Base-by-base conservation (phyloP, 176 grass and related monocot genomes). In the Olyra latifolia region DNA sequence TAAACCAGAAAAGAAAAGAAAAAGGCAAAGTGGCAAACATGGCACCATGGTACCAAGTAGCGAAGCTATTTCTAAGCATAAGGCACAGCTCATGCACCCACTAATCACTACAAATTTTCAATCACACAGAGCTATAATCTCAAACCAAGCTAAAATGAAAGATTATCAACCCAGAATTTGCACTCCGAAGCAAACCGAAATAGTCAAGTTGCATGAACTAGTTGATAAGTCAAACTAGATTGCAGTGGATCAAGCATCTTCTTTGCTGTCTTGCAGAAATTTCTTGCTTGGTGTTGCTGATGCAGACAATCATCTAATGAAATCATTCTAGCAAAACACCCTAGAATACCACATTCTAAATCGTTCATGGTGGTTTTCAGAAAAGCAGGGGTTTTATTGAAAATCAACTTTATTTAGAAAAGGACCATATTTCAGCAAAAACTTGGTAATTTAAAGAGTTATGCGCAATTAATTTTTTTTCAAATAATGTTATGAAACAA, bases 141-240 rank as follows among this genome's bases (percentile, higher is more conserved):
- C 75, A 38, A 78, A 16, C 27, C 76, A 65, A 62, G 54, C 42
- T 78, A 43, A 78, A 68, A 61, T 64, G 19, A 22, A 39, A 23
- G 44, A 65, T 66, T 53, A 4, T 71, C 10, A 64, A 83, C 47
- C 63, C 43, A 71, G 1, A 84, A 42, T 56, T 56, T 47, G 14
- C 45, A 52, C 57, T 15, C 9, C 8, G 4, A 65, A 82, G 17
- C 14, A 54, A 15, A 30, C 30, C 32, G 38, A 52, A 69, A 62
- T 2, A 16, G 48, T 52, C 4, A 5, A 52, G 48, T 49, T 49
- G 47, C 5, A 52, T 16, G 48, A 10, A 19, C 48, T 19, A 52
- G 15, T 12, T 52, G 48, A 52, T 19, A 16, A 52, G 48, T 19
- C 16, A 19, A 14, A 19, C 14, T 12, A 52, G 48, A 14, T 52